Base-by-base conservation (phyloP, 2,329 filamentous ascomycete species). In the Penicillium sp. region DNA sequence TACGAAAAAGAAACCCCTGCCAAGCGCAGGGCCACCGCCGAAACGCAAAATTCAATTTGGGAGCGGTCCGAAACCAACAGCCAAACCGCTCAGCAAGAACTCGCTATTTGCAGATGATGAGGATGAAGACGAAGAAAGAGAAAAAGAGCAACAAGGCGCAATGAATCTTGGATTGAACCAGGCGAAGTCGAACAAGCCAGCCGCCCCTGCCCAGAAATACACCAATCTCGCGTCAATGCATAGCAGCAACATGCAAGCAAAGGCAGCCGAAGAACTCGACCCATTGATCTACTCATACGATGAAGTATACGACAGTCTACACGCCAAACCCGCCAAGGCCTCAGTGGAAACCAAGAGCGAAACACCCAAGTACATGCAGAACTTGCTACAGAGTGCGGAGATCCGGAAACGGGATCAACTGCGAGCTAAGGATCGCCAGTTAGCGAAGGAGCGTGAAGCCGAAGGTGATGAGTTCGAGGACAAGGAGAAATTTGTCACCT, bases 381-480 rank as follows among this genome's bases (percentile, higher is more conserved):
- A 79, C 33, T 72, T 88, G 16, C 75, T 87, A 34, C 79, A 81
- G 34, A 83, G 84, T 19, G 84, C 85, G 2, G 83, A 86, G 59
- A 73, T 82, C 33, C 81, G 85, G 11, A 87, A 88, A 68, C 83
- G 85, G 48, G 85, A 87, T 65, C 83, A 85, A 61, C 70, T 85
- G 49, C 79, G 85, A 8, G 85, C 85, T 19, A 78, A 81, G 36
- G 85, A 88, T 68, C 85, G 85, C 60, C 68, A 84, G 56, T 66
- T 88, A 13, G 81, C 84, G 50, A 79, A 79, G 57, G 85, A 88
- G 66, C 79, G 85, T 29, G 85, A 87, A 64, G 81, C 80, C 0
- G 85, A 88, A 66, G 85, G 85, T n/a, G 85, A 87, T 48, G 84
- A 85, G 59, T 87, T 85, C 58, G 84, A 80, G 0, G 85, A 87